Base-by-base conservation (phyloP, 768 basidiomycete species). In the Leccinum longicurvipes region DNA sequence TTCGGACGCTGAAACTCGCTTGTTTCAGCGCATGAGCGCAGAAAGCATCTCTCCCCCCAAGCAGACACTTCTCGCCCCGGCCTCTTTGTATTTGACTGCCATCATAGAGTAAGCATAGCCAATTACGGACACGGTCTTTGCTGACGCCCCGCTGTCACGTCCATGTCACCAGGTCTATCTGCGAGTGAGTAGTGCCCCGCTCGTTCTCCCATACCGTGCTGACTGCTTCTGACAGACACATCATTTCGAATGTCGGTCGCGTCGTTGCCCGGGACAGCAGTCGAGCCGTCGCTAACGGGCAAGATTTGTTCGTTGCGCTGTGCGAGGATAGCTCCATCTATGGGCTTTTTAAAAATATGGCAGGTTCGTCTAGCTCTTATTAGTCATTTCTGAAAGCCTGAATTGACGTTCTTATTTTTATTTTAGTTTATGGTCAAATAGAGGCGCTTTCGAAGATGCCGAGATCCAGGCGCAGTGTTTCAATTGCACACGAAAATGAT, bases 291-390 rank as follows among this genome's bases (percentile, higher is more conserved):
- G 94, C 93, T 23, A 86, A 83, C 10, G 77, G 83, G 9, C 84
- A 90, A 57, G 93, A 97, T 70, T 74, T 98, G 45, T 94, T 93
- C 69, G 79, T 85, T 17, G 93, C 93, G 1, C 77, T 97, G 15
- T 93, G 91, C 58, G 95, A 97, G 73, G 95, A 97, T 72, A 86
- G 91, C 61, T 78, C 85, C 47, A 82, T 96, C 47, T 97, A 93
- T 74, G 82, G 81, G 25, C 79, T 90, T 56, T 94, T 95, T 74
- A 91, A 85, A 72, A 78, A 81, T 23, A 90, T 95, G 89, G 83
- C 89, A 76, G 89, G 94, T 91, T 19, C 9, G 39, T 41, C 10
- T 10, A 41, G 36, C 5, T 17, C 39, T 63, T 64, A 67, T 42
- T 57, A 49, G 60, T 57, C 52, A 41, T 60, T 56, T 25, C 48